These are phyloP conservation scores for Elsinoe australis DNA, from an alignment of 2,329 filamentous ascomycete genomes.

Conservation along the genomic window DNA sequence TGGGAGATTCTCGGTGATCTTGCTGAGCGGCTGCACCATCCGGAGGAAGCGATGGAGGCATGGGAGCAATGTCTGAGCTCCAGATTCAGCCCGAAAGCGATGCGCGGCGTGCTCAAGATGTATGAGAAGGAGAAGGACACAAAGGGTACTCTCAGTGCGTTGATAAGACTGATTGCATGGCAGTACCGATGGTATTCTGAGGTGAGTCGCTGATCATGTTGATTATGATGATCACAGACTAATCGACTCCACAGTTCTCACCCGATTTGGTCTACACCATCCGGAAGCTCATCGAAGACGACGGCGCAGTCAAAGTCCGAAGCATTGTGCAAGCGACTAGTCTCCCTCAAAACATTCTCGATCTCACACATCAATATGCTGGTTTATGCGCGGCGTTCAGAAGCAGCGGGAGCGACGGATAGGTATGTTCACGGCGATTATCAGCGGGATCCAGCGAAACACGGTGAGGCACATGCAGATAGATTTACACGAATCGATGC, in stretches of 20 bases:
- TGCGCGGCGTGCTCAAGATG: slow-evolving; percentile 72
- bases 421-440: no score
- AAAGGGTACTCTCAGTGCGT: slow-evolving; percentile 69
- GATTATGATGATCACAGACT: slow-evolving; percentile 18
- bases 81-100: slow-evolving; percentile 87
- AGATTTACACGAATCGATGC: no score
- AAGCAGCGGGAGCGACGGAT: slow-evolving; percentile 85
- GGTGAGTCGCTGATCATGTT: slow-evolving; percentile 38
- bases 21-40: slow-evolving; percentile 85
- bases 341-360: slow-evolving; percentile 83
- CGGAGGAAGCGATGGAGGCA: slow-evolving; percentile 84
- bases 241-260: slow-evolving; percentile 58
- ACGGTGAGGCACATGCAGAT: no score
- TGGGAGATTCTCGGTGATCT: slow-evolving; percentile 96
- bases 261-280: slow-evolving; percentile 82
- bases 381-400: slow-evolving; percentile 89
- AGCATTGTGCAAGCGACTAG: slow-evolving; percentile 96
- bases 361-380: slow-evolving; percentile 93
- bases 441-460: no score
- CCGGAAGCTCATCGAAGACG: slow-evolving; percentile 89
- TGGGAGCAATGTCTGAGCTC: slow-evolving; percentile 81
- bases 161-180: slow-evolving; percentile 91
- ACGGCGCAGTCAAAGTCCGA: slow-evolving; percentile 92
- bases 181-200: slow-evolving; percentile 99
- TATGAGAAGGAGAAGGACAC: slow-evolving; percentile 74